A percentile compares a stretch with the other conserved stretches of the same genome.
phyloP scores from a whole-genome alignment of 305 asterid species.

The Fraxinus dipetala region DNA sequence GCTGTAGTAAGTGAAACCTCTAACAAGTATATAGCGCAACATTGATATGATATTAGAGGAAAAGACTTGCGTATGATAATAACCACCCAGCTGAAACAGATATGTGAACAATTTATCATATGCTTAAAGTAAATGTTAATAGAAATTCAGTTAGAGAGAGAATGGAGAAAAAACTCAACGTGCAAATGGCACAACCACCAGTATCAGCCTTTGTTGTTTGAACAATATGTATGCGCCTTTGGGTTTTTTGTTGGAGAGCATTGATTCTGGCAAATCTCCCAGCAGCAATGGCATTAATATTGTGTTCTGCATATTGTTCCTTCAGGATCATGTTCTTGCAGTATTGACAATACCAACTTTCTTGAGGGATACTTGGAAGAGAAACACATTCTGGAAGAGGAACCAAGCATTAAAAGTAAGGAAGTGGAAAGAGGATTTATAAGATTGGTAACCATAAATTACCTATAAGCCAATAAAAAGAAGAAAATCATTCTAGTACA shows the following conservation, averaged over 20 bases:
- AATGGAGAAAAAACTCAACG: slow-evolving; percentile 37
- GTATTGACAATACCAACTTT: slow-evolving; percentile 69
- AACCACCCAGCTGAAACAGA: slow-evolving; percentile 4
- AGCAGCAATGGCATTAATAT: slow-evolving; percentile 79
- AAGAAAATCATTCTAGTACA: not conserved
- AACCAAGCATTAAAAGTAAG: slow-evolving; percentile 16
- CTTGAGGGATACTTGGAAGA: slow-evolving; percentile 54
- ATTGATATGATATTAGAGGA: not conserved
- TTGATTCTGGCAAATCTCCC: slow-evolving; percentile 77
- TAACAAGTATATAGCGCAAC: not conserved
- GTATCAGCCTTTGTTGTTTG: slow-evolving; percentile 48
- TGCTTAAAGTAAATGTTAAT: slow-evolving; percentile 6
- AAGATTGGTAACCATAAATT: not conserved
- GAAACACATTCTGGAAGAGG: slow-evolving; percentile 61
- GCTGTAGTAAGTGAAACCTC: not conserved
- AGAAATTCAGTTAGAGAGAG: slow-evolving; percentile 6
- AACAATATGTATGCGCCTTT: slow-evolving; percentile 65
- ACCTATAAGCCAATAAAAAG: not conserved
- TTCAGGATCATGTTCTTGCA: slow-evolving; percentile 58
- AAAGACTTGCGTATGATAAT: not conserved
- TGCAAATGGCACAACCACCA: slow-evolving; percentile 85
- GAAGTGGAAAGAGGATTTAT: slow-evolving; percentile 8
- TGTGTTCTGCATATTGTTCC: slow-evolving; percentile 51
- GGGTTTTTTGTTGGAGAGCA: slow-evolving; percentile 64
- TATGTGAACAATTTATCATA: not conserved